Base-by-base conservation (phyloP, 768 basidiomycete species). In the Mycena indigotica region DNA sequence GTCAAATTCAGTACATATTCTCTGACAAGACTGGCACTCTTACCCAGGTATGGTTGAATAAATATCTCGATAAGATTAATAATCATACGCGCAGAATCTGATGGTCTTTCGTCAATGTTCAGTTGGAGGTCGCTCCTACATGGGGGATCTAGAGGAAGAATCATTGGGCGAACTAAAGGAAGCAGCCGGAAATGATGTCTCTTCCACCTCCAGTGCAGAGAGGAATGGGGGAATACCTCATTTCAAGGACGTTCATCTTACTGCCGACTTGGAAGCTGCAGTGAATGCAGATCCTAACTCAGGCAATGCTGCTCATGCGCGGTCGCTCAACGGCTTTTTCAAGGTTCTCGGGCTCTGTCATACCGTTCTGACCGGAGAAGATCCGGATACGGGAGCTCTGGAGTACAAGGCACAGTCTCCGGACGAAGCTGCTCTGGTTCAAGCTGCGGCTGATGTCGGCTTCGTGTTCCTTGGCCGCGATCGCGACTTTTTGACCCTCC, bases 21-120 rank as follows among this genome's bases (percentile, higher is more conserved):
- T 95, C 92, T 2, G 96, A 99, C 78, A 99, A 99, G 76, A 99
- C 96, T 0, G 96, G 96, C n/a, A 99, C 95, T 1, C 76, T 98
- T 55, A 98, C 95, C 0, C 93, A 95, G 77, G 88, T 81, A 69
- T 35, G 77, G n/a, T n/a, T n/a, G n/a, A n/a, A n/a, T n/a, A n/a
- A n/a, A n/a, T n/a, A n/a, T n/a, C n/a, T n/a, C n/a, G n/a, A n/a
- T n/a, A n/a, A n/a, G n/a, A n/a, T n/a, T n/a, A n/a, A n/a, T n/a
- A n/a, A n/a, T n/a, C n/a, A n/a, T n/a, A n/a, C n/a, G n/a, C 56
- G 19, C 66, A 94, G 91, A 94, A 95, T 67, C 78, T 82, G 12
- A 93, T 99, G 97, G 80, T 96, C 32, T 99, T 98, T 78, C 83
- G 91, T 32, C 86, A 93, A 70, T 97, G 95, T 67, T 94, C 93